Evolutionary conservation across 2,329 filamentous ascomycete species (phyloP).

Genomic region (Ramularia collo-cygni): DNA sequence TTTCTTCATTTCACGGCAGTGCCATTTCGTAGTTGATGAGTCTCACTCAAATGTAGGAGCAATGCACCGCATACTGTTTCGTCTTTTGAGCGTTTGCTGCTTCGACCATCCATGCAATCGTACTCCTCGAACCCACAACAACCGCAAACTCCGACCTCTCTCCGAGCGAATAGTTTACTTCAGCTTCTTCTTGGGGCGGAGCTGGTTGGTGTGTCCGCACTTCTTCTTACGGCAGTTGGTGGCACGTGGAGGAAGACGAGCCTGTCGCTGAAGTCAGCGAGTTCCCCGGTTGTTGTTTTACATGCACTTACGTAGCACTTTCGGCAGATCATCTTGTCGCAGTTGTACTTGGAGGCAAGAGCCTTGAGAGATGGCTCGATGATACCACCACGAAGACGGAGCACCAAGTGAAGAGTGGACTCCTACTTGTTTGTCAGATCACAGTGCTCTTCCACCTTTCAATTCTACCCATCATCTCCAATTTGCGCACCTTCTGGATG

Average conservation of each 20-base stretch:
- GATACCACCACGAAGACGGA: constrained; percentile 98
- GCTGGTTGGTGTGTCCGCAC: constrained; percentile 99
- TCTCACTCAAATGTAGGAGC: constrained; percentile 1
- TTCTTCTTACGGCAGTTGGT: constrained; percentile 99
- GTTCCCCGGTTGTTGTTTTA: no score
- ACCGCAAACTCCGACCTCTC: constrained; percentile 10
- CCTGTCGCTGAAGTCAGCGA: constrained; percentile 31
- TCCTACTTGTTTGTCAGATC: constrained; percentile 51
- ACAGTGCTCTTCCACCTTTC: background rate
- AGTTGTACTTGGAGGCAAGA: constrained; percentile 99
- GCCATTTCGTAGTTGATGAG: background rate
- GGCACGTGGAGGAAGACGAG: constrained; percentile 90
- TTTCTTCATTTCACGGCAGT: no score
- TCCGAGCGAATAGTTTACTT: constrained; percentile 52
- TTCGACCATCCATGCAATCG: constrained; percentile 5
- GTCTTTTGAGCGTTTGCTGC: constrained; percentile 6
- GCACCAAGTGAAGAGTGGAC: constrained; percentile 95
- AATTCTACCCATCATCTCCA: background rate
- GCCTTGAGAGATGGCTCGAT: constrained; percentile 99
- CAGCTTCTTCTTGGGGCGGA: constrained; percentile 99
- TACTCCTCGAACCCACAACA: constrained; percentile 8
- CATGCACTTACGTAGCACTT: constrained; percentile 88
- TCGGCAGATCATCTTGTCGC: constrained; percentile 99
- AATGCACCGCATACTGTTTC: background rate
- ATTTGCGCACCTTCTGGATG: constrained; percentile 82